These are phyloP conservation scores for Linum trigynum DNA, from an alignment of 345 rosid genomes.

Conservation along the genomic window DNA sequence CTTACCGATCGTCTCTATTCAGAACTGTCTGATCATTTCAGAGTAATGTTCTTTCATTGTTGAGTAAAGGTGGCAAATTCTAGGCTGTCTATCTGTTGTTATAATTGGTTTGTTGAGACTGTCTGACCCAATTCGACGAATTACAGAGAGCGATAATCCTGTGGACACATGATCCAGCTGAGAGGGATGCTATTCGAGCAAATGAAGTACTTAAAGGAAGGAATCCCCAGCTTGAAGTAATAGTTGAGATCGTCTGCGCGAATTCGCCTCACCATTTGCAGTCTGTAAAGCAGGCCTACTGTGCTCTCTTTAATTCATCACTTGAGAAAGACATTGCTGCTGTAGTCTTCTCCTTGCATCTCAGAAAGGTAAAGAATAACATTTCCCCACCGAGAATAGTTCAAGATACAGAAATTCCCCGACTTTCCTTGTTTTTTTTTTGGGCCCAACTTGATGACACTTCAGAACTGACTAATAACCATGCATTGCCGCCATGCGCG, in stretches of 20 bases:
- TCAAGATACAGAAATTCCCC: too few species aligned
- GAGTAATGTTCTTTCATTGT: conserved; percentile 28
- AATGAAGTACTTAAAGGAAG: conserved; percentile 41
- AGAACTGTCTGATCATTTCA: conserved; percentile 74
- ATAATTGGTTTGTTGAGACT: too few species aligned
- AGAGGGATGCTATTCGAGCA: conserved; percentile 75
- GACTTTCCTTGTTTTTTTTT: not conserved
- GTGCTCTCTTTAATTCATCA: conserved; percentile 49
- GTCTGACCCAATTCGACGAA: not conserved
- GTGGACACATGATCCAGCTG: conserved; percentile 71
- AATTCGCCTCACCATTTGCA: conserved; percentile 61
- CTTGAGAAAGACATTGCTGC: conserved; percentile 70
- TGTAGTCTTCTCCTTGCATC: conserved; percentile 27
- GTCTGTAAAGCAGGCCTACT: conserved; percentile 67
- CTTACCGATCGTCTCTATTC: conserved; percentile 51
- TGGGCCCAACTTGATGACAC: too few species aligned
- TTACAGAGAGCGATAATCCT: conserved; percentile 59
- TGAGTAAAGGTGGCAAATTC: too few species aligned
- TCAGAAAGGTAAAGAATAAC: conserved; percentile 47
- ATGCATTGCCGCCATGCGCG: conserved; percentile 2
- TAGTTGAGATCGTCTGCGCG: conserved; percentile 75
- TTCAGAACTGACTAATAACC: not conserved
- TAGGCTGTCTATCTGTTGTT: too few species aligned
- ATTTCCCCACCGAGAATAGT: too few species aligned
- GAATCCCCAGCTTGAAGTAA: conserved; percentile 38